Evolutionary conservation across 2,329 filamentous ascomycete genomes (phyloP), one percentile per base, ranked within the genome.

Genomic region (Orbilia brochopaga): DNA sequence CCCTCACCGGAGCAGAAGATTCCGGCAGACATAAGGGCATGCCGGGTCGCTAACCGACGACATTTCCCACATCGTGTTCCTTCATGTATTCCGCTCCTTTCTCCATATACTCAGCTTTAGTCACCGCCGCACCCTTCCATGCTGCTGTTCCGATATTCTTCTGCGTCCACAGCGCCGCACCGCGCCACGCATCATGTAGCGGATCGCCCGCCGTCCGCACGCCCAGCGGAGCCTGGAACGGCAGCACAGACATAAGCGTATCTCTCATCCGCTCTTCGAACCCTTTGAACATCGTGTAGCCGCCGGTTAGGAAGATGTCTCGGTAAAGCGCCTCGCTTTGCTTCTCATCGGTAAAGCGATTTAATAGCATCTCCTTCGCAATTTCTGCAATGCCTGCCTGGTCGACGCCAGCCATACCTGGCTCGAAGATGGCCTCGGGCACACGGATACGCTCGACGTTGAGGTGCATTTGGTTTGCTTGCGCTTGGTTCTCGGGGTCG

Each of bases 381-480:
- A 97, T 95, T 79, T 99, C 94, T 17, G 96, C 85, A 56, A 99
- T 86, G 27, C 94, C 94, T 0, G 93, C 91, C 81, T 99, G 94
- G 79, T 97, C 92, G 52, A 97, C 82, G 5, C 92, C 92, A 0
- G 92, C 92, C 77, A 97, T 96, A 15, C 89, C 88, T 0, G 92
- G 93, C 78, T 95, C 91, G 82, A 97, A 97, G 17, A 96, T 85
- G 7, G 97, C 89, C 81, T 97, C 93, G 1, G 92, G 92, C 1
- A 96, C 91, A 56, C 92, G 89, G 79, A 97, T 96, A 63, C 93
- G 88, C 82, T 97, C 92, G 60, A 99, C 91, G 79, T 99, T 99
- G 74, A 99, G 86, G 79, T 99, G 94, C 57, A 99, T 82, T 80
- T 97, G 93, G 79, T 92, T 88, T 17, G 87, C 86, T 81, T 99